These are phyloP conservation scores for Ceratobasidium sp. DNA, from an alignment of 1,284 basidiomycete genomes.

Conservation along the genomic window DNA sequence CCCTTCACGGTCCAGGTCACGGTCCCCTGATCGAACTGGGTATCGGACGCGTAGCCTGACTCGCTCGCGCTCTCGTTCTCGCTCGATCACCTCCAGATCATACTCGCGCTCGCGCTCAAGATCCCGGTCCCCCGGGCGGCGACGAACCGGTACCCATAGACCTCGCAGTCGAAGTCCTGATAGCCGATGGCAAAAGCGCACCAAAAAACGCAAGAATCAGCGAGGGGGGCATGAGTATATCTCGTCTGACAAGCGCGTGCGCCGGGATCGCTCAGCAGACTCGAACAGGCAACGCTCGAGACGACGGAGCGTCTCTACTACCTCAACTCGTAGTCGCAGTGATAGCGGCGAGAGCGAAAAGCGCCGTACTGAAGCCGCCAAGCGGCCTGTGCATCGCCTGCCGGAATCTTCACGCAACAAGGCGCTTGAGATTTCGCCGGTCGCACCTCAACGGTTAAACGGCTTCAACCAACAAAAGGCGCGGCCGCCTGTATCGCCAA, in stretches of 20 bases:
- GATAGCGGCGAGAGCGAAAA: constrained; percentile 56
- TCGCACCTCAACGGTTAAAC: constrained; percentile 33
- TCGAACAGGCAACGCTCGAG: constrained; percentile 53
- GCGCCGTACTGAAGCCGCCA: constrained; percentile 42
- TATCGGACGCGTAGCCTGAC: constrained; percentile 52
- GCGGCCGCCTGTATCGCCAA: constrained; percentile 27
- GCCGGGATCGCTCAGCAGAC: constrained; percentile 39
- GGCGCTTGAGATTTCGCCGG: constrained; percentile 38
- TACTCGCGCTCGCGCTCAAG: constrained; percentile 71
- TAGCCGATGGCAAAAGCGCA: constrained; percentile 15
- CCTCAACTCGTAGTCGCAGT: constrained; percentile 64
- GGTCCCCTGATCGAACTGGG: constrained; percentile 52
- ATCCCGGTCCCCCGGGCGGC: constrained; percentile 69
- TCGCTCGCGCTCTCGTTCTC: constrained; percentile 64
- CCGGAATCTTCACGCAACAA: constrained; percentile 44
- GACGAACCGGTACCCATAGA: constrained; percentile 61
- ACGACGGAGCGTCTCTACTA: constrained; percentile 64
- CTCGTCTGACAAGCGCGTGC: constrained; percentile 45
- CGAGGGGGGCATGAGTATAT: constrained; percentile 45
- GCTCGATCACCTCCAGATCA: constrained; percentile 73
- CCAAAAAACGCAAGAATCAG: constrained; percentile 47
- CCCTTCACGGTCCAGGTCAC: constrained; percentile 43
- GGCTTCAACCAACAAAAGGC: constrained; percentile 44
- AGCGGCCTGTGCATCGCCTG: constrained; percentile 45
- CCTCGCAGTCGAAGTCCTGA: constrained; percentile 58